These are phyloP conservation scores for Cordyceps militaris DNA, from an alignment of 2,329 filamentous ascomycete species.

Conservation along the genomic window DNA sequence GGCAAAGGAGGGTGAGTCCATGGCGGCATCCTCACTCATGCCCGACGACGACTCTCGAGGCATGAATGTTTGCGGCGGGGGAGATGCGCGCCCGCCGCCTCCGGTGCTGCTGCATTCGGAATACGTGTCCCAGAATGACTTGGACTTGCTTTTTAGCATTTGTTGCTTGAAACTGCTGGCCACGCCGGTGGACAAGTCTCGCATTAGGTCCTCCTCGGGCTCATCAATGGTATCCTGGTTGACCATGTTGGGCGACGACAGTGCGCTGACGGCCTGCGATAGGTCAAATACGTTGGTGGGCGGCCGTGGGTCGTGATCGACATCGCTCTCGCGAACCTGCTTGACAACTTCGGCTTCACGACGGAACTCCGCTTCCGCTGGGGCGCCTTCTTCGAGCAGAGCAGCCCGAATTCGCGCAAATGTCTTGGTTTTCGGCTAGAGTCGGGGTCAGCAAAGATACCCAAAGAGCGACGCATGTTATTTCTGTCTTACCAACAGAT, in stretches of 20 bases:
- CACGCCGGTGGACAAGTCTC: conserved; percentile 40
- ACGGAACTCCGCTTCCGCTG: conserved; percentile 79
- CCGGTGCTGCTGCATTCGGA: conserved; percentile 56
- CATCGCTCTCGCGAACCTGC: conserved; percentile 86
- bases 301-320: conserved; percentile 47
- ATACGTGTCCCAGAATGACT: conserved; percentile 68
- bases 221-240: conserved; percentile 60
- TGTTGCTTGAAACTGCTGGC: conserved; percentile 71
- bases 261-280: conserved; percentile 47
- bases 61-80: conserved; percentile 58
- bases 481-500: conserved; percentile 64
- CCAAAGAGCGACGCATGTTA: neutral
- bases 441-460: neutral
- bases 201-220: conserved; percentile 64
- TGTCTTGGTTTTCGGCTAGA: conserved; percentile 86
- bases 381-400: conserved; percentile 78
- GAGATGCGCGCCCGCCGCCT: conserved; percentile 46
- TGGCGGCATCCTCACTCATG: conserved; percentile 62
- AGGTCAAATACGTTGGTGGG: conserved; percentile 34
- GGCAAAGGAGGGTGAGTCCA: conserved; percentile 57
- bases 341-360: conserved; percentile 93
- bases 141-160: conserved; percentile 61
- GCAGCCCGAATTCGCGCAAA: conserved; percentile 91
- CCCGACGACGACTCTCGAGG: conserved; percentile 52
- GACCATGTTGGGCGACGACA: conserved; percentile 64